Conservation (phyloP, 2,329 filamentous ascomycete genomes). For the Colletotrichum graminicola region DNA sequence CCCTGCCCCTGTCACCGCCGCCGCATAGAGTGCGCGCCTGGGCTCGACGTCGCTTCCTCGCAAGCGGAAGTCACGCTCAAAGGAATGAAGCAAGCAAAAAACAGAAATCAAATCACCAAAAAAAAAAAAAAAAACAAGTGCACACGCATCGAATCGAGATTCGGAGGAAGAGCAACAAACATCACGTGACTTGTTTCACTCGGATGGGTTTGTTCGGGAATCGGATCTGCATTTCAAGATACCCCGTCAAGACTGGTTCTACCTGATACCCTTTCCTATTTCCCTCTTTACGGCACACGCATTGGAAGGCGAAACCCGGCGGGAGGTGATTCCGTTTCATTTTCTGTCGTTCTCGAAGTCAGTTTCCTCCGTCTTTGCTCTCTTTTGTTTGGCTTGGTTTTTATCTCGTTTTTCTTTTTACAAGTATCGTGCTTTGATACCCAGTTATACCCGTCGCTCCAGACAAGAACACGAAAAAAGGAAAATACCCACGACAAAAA, state of each 20-base stretch:
- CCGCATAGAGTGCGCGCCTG: slow-evolving; percentile 58
- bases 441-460: slow-evolving; percentile 51
- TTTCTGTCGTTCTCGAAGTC: slow-evolving; percentile 43
- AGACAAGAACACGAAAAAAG: slow-evolving; percentile 44
- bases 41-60: slow-evolving; percentile 19
- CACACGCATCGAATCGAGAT: slow-evolving; percentile 36
- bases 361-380: slow-evolving; percentile 40
- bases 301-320: slow-evolving; percentile 38
- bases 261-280: slow-evolving; percentile 48
- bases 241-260: slow-evolving; percentile 66
- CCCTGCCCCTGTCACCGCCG: slow-evolving; percentile 61
- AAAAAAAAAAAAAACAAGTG: slow-evolving; percentile 30
- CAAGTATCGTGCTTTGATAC: slow-evolving; percentile 50
- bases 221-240: slow-evolving; percentile 71
- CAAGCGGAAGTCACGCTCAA: slow-evolving; percentile 17
- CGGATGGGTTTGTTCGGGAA: slow-evolving; percentile 56
- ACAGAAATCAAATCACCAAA: slow-evolving; percentile 15
- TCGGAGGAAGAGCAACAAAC: slow-evolving; percentile 38
- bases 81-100: slow-evolving; percentile 25
- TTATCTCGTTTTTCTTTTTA: slow-evolving; percentile 38
- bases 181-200: slow-evolving; percentile 40
- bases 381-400: slow-evolving; percentile 43
- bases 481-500: slow-evolving; percentile 45
- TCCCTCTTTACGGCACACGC: slow-evolving; percentile 44
- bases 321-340: slow-evolving; percentile 39